Conservation (phyloP, 1,284 basidiomycete genomes). For the Volvariella surrecta region DNA sequence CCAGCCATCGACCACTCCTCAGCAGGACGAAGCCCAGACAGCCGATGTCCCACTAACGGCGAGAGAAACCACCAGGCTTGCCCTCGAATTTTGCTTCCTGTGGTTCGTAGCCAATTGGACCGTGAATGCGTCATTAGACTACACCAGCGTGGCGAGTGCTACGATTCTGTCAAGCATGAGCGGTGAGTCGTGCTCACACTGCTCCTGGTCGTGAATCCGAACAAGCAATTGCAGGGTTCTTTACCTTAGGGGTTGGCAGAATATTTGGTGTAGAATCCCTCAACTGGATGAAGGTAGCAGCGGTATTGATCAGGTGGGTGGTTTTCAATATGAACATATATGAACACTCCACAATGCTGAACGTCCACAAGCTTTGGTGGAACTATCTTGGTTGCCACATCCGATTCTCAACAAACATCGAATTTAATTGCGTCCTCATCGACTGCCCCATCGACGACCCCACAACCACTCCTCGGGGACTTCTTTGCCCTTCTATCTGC, state of each 20-base stretch:
- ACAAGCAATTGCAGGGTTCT: slow-evolving; percentile 64
- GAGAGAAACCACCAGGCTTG: slow-evolving; percentile 69
- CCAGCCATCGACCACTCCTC: background rate
- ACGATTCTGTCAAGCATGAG: slow-evolving; percentile 87
- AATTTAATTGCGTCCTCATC: slow-evolving; percentile 12
- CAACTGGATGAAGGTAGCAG: slow-evolving; percentile 68
- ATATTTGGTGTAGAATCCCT: slow-evolving; percentile 79
- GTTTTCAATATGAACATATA: background rate
- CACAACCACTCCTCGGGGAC: slow-evolving; percentile 57
- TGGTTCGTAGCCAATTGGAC: slow-evolving; percentile 94
- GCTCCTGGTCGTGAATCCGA: background rate
- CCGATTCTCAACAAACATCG: slow-evolving; percentile 43
- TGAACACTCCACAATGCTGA: background rate
- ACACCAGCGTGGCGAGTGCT: slow-evolving; percentile 86
- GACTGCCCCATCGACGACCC: slow-evolving; percentile 9
- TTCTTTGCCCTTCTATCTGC: slow-evolving; percentile 75
- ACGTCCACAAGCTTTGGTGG: slow-evolving; percentile 64
- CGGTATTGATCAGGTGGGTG: slow-evolving; percentile 73
- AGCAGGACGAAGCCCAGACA: slow-evolving; percentile 4
- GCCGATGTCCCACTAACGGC: slow-evolving; percentile 47
- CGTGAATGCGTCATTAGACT: slow-evolving; percentile 73
- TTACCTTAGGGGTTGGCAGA: slow-evolving; percentile 85
- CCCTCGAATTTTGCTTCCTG: slow-evolving; percentile 71
- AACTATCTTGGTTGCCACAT: slow-evolving; percentile 79
- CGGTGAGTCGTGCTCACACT: slow-evolving; percentile 40